Conservation (phyloP, 179 eudicot species). For the Silene noctiflora region DNA sequence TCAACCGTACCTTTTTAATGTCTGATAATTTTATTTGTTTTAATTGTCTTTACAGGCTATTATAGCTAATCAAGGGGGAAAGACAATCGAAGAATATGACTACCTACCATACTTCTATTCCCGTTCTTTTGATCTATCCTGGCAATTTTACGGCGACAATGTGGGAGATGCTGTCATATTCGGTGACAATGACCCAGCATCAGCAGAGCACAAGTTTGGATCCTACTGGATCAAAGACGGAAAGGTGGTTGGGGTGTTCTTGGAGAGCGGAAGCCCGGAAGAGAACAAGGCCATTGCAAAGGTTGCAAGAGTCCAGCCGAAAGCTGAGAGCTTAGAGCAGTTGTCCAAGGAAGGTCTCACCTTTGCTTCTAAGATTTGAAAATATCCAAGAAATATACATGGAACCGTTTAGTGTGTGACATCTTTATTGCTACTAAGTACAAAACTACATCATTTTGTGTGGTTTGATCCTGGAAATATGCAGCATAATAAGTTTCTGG, state of each 20-base stretch:
- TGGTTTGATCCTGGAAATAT: slow-evolving; percentile 6
- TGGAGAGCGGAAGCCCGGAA: slow-evolving; percentile 83
- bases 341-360: slow-evolving; percentile 70
- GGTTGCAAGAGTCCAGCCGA: slow-evolving; percentile 75
- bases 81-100: slow-evolving; percentile 69
- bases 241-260: slow-evolving; percentile 78
- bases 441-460: neutral
- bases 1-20: neutral
- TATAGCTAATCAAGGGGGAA: slow-evolving; percentile 62
- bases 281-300: slow-evolving; percentile 95
- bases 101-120: slow-evolving; percentile 94
- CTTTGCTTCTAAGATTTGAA: slow-evolving; percentile 70
- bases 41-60: slow-evolving; percentile 54
- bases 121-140: slow-evolving; percentile 77
- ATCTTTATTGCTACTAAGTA: slow-evolving; percentile 7
- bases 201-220: slow-evolving; percentile 78
- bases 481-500: slow-evolving; percentile 16
- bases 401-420: neutral
- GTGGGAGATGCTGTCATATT: slow-evolving; percentile 80
- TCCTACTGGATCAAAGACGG: slow-evolving; percentile 90
- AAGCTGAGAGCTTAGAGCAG: slow-evolving; percentile 55
- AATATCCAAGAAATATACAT: neutral
- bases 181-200: slow-evolving; percentile 62
- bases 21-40: neutral
- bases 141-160: slow-evolving; percentile 97